A percentile compares a stretch with the other conserved stretches of the same genome.
Evolutionary conservation across 192 early-diverging fungal genomes (phyloP).

Genomic region (Irineochytrium annulatum): DNA sequence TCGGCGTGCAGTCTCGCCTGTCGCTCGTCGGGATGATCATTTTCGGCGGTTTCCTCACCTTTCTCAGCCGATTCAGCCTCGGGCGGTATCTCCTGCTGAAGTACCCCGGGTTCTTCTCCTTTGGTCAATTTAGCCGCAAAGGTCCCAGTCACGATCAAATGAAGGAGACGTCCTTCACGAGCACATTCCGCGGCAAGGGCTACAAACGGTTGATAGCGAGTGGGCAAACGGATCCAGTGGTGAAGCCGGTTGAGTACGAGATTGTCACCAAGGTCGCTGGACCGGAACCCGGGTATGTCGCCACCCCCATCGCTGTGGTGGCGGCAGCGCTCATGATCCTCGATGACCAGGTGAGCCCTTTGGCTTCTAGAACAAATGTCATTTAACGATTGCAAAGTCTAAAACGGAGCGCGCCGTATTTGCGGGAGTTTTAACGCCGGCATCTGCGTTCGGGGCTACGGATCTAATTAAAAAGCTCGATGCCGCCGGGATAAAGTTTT

Average conservation of each 20-base stretch:
- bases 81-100: constrained; percentile 53
- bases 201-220: constrained; percentile 21
- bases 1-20: constrained; percentile 42
- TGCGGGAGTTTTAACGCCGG: constrained; percentile 34
- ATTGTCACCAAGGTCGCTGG: constrained; percentile 53
- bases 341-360: constrained; percentile 13
- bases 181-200: constrained; percentile 52
- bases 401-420: constrained; percentile 16
- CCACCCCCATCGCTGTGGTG: constrained; percentile 56
- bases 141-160: constrained; percentile 55
- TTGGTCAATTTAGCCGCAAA: constrained; percentile 50
- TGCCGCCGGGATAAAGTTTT: constrained; percentile 17
- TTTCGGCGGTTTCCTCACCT: constrained; percentile 43
- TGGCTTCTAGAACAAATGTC: too few relatives aligned
- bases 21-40: constrained; percentile 20
- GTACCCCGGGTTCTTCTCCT: constrained; percentile 56
- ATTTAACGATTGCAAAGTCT: background rate
- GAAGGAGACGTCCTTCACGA: constrained; percentile 48
- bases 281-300: constrained; percentile 65
- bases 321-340: constrained; percentile 52
- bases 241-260: constrained; percentile 13
- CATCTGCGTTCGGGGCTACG: constrained; percentile 21
- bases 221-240: background rate
- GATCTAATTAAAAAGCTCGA: constrained; percentile 13
- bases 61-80: constrained; percentile 44